Base-by-base conservation (phyloP, 2,329 filamentous ascomycete genomes). In the Ceratocystis smalleyi region DNA sequence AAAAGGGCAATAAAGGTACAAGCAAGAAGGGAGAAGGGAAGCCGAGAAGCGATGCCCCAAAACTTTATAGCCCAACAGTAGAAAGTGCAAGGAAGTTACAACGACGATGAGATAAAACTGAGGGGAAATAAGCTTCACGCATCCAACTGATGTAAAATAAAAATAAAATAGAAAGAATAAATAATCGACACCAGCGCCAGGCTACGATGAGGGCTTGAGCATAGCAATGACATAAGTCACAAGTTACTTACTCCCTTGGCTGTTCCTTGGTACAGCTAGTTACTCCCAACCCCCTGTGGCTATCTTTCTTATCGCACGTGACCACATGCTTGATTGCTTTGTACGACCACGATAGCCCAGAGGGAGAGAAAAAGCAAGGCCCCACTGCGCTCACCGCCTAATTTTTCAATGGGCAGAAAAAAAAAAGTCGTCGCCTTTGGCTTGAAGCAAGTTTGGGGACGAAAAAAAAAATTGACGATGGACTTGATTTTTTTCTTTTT, bases 321-420 rank as follows among this genome's bases (percentile, higher is more conserved):
- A 62, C 60, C 17, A 5, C 2, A 6, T 57, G 8, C 5, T 24
- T 30, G 54, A 24, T 30, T 32, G 2, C 22, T 10, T 51, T 51
- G 47, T 51, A 51, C 47, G 47, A 51, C 47, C 24, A 22, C 27
- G 3, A 27, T 5, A 47, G n/a, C 10, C 12, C 2, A 17, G 12
- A 30, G 19, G 12, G 17, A 12, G 51, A 24, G n/a, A 45, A 61
- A 47, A 51, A 22, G 15, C 43, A 51, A 51, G 22, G 47, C 65
- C 65, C 65, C 65, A 64, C 62, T 43, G 19, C 2, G 4, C 30
- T 59, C 62, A 66, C 65, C 65, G 65, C 65, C 47, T 64, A 61
- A 43, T 43, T 62, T 45, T 66, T 62, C 59, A 43, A 27, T 55
- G 35, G 65, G 65, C 65, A 66, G 65, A 66, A 66, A 66, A 62